Conservation (phyloP, 805 yeast genomes). For the Metschnikowia dekortorum region DNA sequence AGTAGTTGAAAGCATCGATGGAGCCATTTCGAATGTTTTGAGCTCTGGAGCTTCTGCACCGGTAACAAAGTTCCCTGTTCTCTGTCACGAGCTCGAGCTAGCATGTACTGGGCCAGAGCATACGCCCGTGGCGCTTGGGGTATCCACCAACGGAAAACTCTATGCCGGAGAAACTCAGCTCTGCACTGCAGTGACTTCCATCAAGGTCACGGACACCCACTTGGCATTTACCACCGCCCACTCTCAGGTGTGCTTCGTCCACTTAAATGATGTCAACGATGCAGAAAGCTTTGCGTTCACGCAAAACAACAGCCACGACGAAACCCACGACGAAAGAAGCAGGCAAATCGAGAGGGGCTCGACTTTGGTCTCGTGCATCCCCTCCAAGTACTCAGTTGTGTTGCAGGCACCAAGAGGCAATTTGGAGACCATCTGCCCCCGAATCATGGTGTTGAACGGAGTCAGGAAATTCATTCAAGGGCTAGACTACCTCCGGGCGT, state of each 20-base stretch:
- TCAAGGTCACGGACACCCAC: conserved; percentile 66
- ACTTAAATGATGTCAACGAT: conserved; percentile 46
- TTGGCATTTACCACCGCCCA: conserved; percentile 85
- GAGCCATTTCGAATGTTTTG: conserved; percentile 45
- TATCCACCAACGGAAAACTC: conserved; percentile 71
- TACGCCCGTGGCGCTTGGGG: conserved; percentile 54
- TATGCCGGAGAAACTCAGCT: conserved; percentile 58
- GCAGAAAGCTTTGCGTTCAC: conserved; percentile 29
- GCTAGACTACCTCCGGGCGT: conserved; percentile 65
- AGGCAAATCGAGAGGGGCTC: conserved; percentile 93
- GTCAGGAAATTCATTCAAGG: conserved; percentile 66
- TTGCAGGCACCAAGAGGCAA: conserved; percentile 96
- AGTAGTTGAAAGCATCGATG: conserved; percentile 61
- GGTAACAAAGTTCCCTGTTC: conserved; percentile 58
- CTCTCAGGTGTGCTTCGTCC: conserved; percentile 76
- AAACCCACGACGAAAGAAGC: conserved; percentile 74
- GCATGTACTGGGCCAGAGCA: conserved; percentile 22
- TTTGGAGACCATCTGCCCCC: conserved; percentile 87
- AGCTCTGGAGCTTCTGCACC: conserved; percentile 23
- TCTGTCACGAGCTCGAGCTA: conserved; percentile 58
- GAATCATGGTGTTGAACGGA: conserved; percentile 83
- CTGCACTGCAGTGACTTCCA: conserved; percentile 75
- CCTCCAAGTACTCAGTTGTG: conserved; percentile 75
- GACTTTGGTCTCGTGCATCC: conserved; percentile 71
- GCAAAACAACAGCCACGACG: conserved; percentile 46